Conservation (phyloP, 2,329 filamentous ascomycete species). For the Xylaria multiplex region DNA sequence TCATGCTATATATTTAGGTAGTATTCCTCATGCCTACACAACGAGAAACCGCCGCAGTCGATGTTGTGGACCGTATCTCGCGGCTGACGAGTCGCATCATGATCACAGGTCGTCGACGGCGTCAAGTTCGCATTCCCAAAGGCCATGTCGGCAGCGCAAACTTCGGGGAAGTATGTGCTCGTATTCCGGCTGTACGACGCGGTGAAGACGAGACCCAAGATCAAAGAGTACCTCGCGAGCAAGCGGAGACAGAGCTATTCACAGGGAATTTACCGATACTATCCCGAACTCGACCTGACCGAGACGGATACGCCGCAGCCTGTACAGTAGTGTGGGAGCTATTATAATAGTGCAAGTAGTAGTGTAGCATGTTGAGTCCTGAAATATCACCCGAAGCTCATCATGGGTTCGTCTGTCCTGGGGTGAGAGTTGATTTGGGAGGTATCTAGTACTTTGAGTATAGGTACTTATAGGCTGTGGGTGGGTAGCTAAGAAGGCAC, state of each 20-base stretch:
- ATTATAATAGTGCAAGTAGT: too few species aligned
- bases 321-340: too few species aligned
- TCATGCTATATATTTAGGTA: not conserved
- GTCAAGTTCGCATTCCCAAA: slow-evolving; percentile 76
- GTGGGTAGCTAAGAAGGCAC: too few species aligned
- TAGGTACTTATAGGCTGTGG: too few species aligned
- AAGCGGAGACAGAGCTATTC: slow-evolving; percentile 69
- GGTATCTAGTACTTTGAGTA: too few species aligned
- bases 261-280: slow-evolving; percentile 75
- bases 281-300: slow-evolving; percentile 72
- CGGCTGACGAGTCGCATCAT: too few species aligned
- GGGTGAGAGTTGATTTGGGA: too few species aligned
- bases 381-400: too few species aligned
- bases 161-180: slow-evolving; percentile 64
- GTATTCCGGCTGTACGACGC: slow-evolving; percentile 73
- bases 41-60: too few species aligned
- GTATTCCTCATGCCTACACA: not conserved
- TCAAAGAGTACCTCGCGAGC: slow-evolving; percentile 76
- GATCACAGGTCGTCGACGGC: slow-evolving; percentile 62
- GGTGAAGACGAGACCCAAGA: slow-evolving; percentile 69
- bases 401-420: too few species aligned
- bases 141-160: slow-evolving; percentile 65
- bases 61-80: too few species aligned
- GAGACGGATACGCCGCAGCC: not conserved
- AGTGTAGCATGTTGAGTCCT: too few species aligned